These are phyloP conservation scores for Adiantum capillusveneris DNA, from an alignment of 75 land plant species.

Conservation along the genomic window DNA sequence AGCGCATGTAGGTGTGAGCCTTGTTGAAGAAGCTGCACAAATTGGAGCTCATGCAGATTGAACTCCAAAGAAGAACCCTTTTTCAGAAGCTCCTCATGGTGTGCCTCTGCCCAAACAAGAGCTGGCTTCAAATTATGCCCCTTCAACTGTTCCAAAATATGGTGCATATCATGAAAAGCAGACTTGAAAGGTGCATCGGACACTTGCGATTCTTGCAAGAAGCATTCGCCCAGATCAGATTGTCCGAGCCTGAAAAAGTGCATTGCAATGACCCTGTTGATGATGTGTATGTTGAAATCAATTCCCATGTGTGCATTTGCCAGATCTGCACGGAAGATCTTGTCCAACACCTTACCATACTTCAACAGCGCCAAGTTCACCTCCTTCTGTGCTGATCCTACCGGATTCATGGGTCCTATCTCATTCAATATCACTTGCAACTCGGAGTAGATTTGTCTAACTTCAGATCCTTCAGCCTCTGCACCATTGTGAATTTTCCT, in stretches of 20 bases:
- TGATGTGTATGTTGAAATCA: slow-evolving; percentile 51
- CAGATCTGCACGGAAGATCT: slow-evolving; percentile 56
- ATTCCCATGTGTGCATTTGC: slow-evolving; percentile 80
- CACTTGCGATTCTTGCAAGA: slow-evolving; percentile 54
- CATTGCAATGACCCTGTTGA: slow-evolving; percentile 67
- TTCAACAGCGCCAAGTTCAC: slow-evolving; percentile 57
- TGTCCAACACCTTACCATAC: slow-evolving; percentile 70
- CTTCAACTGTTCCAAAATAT: slow-evolving; percentile 53
- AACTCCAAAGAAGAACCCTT: slow-evolving; percentile 65
- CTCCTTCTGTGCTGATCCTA: slow-evolving; percentile 73
- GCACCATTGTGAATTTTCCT: slow-evolving; percentile 26
- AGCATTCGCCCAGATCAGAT: slow-evolving; percentile 83
- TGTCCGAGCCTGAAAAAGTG: slow-evolving; percentile 77
- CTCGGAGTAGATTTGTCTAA: slow-evolving; percentile 31
- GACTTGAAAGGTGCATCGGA: slow-evolving; percentile 41
- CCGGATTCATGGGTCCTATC: slow-evolving; percentile 45
- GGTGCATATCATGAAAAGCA: slow-evolving; percentile 68
- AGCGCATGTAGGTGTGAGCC: slow-evolving; percentile 47
- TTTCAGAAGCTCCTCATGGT: slow-evolving; percentile 43
- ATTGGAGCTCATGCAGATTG: slow-evolving; percentile 76
- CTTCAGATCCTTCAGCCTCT: slow-evolving; percentile 7
- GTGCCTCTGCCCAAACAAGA: slow-evolving; percentile 53
- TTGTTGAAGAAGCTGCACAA: slow-evolving; percentile 64
- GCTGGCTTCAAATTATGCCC: slow-evolving; percentile 65
- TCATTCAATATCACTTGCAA: slow-evolving; percentile 58